These are phyloP conservation scores for Boletus subparvulus DNA, from an alignment of 768 basidiomycete genomes.

Conservation along the genomic window DNA sequence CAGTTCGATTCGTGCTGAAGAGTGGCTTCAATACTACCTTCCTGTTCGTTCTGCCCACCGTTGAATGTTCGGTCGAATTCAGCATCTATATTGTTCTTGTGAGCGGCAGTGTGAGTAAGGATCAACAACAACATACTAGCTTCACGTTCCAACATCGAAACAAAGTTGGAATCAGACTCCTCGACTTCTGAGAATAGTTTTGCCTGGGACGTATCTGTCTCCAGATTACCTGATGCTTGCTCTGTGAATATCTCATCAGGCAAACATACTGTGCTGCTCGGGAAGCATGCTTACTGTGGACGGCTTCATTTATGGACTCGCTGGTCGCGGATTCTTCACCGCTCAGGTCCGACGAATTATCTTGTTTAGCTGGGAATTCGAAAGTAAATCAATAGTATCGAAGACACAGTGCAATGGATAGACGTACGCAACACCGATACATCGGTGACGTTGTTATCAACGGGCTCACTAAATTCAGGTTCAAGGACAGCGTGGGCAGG, in stretches of 20 bases:
- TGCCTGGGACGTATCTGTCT: conserved; percentile 3
- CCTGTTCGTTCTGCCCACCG: conserved; percentile 15
- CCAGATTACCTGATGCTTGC: conserved; percentile 13
- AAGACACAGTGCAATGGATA: background rate
- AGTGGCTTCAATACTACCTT: conserved; percentile 16
- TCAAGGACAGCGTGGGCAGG: conserved; percentile 7
- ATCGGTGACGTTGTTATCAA: background rate
- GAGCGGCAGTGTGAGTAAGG: background rate
- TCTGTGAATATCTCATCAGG: conserved; percentile 8
- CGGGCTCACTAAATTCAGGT: background rate
- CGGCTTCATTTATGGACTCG: conserved; percentile 5
- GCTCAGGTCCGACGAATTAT: background rate
- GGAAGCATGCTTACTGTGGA: conserved; percentile 10
- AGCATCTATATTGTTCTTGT: conserved; percentile 18
- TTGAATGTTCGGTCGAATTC: conserved; percentile 28
- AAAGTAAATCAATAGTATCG: background rate
- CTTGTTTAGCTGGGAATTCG: conserved; percentile 9
- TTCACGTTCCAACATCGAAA: conserved; percentile 28
- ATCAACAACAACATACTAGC: conserved; percentile 25
- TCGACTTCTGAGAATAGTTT: conserved; percentile 19
- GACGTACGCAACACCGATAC: conserved; percentile 10
- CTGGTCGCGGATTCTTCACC: background rate
- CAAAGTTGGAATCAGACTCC: conserved; percentile 30
- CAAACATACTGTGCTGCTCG: background rate
- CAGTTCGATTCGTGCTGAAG: conserved; percentile 20